These are phyloP conservation scores for Pleurotus pulmonarius DNA, from an alignment of 768 basidiomycete species.

Conservation along the genomic window DNA sequence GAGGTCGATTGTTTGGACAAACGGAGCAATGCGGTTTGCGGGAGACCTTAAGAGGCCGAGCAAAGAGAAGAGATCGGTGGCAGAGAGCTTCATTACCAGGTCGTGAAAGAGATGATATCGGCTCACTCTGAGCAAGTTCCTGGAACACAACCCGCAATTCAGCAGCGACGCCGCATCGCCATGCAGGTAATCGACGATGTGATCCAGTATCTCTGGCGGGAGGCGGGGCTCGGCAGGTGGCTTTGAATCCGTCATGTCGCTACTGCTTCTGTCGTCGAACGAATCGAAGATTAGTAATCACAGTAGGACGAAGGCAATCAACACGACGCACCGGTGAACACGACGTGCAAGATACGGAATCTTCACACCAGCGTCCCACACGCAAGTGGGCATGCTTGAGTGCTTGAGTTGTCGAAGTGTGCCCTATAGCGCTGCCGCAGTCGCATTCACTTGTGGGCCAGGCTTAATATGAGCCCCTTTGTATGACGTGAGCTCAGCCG, in stretches of 20 bases:
- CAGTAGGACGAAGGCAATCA: background rate
- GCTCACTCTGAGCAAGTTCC: background rate
- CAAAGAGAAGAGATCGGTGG: background rate
- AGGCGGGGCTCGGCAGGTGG: background rate
- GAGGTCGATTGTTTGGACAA: background rate
- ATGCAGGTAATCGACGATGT: slow-evolving; percentile 8
- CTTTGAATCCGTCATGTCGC: background rate
- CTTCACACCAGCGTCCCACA: background rate
- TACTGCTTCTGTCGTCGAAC: background rate
- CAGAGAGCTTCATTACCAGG: background rate
- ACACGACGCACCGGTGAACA: background rate
- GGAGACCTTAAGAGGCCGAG: background rate
- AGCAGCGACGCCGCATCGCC: background rate
- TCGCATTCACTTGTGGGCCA: background rate
- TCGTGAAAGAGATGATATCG: slow-evolving; percentile 9
- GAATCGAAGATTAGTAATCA: background rate
- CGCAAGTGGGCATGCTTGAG: background rate
- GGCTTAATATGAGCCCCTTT: background rate
- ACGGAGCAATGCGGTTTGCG: slow-evolving; percentile 2
- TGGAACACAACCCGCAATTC: background rate
- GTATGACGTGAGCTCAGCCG: background rate
- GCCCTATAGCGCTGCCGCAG: background rate
- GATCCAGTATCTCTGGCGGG: slow-evolving; percentile 6
- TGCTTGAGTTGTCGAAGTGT: background rate
- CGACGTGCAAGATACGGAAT: background rate